phyloP scores from a whole-genome alignment of 2,329 filamentous ascomycete genomes.

The Pestalotiopsis sp. region DNA sequence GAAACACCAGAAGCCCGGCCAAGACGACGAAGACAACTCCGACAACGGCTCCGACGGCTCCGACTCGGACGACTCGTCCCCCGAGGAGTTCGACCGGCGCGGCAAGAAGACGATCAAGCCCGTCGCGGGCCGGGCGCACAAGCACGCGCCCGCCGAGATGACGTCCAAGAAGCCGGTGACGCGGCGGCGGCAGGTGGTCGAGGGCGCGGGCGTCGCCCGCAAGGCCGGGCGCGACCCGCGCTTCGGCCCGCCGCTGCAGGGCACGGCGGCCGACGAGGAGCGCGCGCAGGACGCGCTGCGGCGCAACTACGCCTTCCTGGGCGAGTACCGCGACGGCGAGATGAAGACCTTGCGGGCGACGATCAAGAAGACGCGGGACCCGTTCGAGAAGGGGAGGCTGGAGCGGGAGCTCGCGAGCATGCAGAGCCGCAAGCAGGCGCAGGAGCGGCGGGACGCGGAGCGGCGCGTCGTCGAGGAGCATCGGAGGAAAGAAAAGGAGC shows the following conservation, averaged over 20 bases:
- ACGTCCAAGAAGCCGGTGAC: slow-evolving; percentile 83
- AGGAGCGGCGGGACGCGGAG: slow-evolving; percentile 70
- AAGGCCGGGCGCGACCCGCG: slow-evolving; percentile 79
- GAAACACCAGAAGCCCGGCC: slow-evolving; percentile 27
- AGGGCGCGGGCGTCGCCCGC: slow-evolving; percentile 37
- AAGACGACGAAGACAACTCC: slow-evolving; percentile 28
- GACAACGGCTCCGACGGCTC: too few species aligned
- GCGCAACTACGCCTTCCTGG: slow-evolving; percentile 84
- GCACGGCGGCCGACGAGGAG: slow-evolving; percentile 38
- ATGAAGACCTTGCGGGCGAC: slow-evolving; percentile 72
- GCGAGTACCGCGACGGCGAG: slow-evolving; percentile 84
- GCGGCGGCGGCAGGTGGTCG: slow-evolving; percentile 75
- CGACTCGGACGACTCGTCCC: slow-evolving; percentile 4
- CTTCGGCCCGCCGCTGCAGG: slow-evolving; percentile 72
- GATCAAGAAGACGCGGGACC: slow-evolving; percentile 56
- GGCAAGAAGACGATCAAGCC: slow-evolving; percentile 29
- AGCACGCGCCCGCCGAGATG: slow-evolving; percentile 86
- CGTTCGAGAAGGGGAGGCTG: slow-evolving; percentile 64
- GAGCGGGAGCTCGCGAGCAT: slow-evolving; percentile 76
- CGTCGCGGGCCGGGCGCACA: slow-evolving; percentile 60
- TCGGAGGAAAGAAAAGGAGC: slow-evolving; percentile 79
- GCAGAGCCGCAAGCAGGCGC: slow-evolving; percentile 75
- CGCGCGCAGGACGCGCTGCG: slow-evolving; percentile 61
- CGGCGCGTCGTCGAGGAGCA: slow-evolving; percentile 74
- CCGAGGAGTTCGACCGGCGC: slow-evolving; percentile 40